Evolutionary conservation across 495 filamentous ascomycete species (phyloP).

Genomic region (Penicillium bovifimosum): DNA sequence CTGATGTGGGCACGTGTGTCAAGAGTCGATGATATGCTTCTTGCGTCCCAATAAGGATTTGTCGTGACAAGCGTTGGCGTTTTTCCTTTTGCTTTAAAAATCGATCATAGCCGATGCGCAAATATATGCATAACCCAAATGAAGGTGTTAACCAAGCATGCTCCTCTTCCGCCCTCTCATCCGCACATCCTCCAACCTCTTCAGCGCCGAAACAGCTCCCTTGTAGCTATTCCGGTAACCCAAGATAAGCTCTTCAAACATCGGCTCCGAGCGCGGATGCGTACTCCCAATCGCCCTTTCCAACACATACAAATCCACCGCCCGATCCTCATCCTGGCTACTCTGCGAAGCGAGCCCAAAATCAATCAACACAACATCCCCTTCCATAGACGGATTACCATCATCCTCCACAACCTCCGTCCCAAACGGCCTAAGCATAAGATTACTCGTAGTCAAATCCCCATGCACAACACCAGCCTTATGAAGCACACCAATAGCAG

Average conservation of each 20-base stretch:
- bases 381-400: constrained; percentile 37
- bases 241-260: constrained; percentile 62
- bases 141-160: constrained; percentile 69
- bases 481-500: constrained; percentile 75
- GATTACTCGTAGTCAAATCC: constrained; percentile 94
- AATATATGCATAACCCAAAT: background rate
- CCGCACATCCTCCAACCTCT: constrained; percentile 85
- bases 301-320: constrained; percentile 94
- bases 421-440: constrained; percentile 62
- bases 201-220: constrained; percentile 57
- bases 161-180: constrained; percentile 96
- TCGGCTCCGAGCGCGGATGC: constrained; percentile 75
- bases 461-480: constrained; percentile 81
- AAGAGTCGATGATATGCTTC: constrained; percentile 18
- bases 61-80: constrained; percentile 35
- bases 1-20: constrained; percentile 54
- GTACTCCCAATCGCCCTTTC: constrained; percentile 95
- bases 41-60: background rate
- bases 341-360: constrained; percentile 86
- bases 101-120: constrained; percentile 7
- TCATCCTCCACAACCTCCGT: constrained; percentile 33
- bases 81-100: constrained; percentile 18
- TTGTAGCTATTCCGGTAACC: constrained; percentile 57
- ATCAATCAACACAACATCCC: constrained; percentile 88
- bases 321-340: constrained; percentile 83